Evolutionary conservation across 805 yeast species (phyloP), one percentile per base, ranked within the genome.

Genomic region (Zygosaccharomyces bisporus): DNA sequence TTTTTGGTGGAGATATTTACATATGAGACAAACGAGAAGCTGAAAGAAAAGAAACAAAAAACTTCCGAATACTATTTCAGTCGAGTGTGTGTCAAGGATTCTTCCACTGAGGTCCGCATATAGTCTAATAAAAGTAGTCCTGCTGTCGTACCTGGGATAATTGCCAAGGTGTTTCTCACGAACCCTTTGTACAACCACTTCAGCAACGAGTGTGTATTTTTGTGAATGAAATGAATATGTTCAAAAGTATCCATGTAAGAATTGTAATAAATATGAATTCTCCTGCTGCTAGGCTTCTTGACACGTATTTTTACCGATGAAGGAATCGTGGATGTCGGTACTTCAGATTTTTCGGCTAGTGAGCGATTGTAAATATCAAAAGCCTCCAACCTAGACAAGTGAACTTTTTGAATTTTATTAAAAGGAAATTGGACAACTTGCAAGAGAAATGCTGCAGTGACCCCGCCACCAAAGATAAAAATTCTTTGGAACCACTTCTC

Each of bases 61-160:
- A 18, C 23, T 14, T 25, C 23, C 9, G 16, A 25, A 6, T 7
- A 10, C 5, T 6, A 37, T 21, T n/a, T 16, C 13, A 37, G 20
- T 14, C 23, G 23, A 25, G 27, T n/a, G 4, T 43, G 39, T 12
- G 44, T 37, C 8, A 47, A 13, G 9, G 46, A 30, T n/a, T 50
- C 53, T 18, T 55, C 66, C 13, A 68, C 45, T 32, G 57, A 64
- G 9, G 56, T 70, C 60, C 97, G 72, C 74, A 86, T 74, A 16
- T 86, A 81, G 63, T 91, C 97, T 63, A 91, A 79, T 12, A 87
- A 87, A 38, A 91, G 68, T 30, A 91, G 69, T 0, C 96, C 96
- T 33, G 88, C 77, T 33, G 95, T 84, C 1, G 96, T 86, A 2
- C 95, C 87, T 1, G 98, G 98, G 34, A 90, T 77, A 1, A 86